These are phyloP conservation scores for Nakazawaea ishiwadae DNA, from an alignment of 805 yeast genomes.

Conservation along the genomic window DNA sequence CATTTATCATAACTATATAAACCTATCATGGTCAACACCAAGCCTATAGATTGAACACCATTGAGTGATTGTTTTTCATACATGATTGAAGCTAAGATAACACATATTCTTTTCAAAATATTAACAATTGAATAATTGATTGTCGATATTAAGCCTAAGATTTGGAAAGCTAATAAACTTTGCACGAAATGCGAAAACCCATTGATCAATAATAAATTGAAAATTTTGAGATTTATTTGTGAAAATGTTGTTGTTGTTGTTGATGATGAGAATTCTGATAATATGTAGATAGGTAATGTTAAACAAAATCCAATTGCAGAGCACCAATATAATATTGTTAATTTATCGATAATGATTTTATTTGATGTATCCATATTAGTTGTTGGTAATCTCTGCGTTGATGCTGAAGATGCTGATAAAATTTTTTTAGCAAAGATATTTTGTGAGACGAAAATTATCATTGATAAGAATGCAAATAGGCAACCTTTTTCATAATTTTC, in stretches of 20 bases:
- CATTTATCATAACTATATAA: slow-evolving; percentile 70
- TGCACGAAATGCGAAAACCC: slow-evolving; percentile 70
- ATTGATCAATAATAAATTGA: slow-evolving; percentile 46
- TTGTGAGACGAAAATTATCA: slow-evolving; percentile 71
- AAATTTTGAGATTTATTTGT: neutral
- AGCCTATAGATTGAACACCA: slow-evolving; percentile 43
- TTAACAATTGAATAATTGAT: slow-evolving; percentile 78
- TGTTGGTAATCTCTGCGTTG: slow-evolving; percentile 15
- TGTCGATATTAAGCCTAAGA: slow-evolving; percentile 67
- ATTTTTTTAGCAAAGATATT: slow-evolving; percentile 77
- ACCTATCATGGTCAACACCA: slow-evolving; percentile 53
- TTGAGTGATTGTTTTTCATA: slow-evolving; percentile 51
- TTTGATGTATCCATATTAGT: no score
- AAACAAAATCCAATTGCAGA: slow-evolving; percentile 62
- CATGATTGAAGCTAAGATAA: slow-evolving; percentile 59
- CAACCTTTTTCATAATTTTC: slow-evolving; percentile 35
- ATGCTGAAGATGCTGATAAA: slow-evolving; percentile 50
- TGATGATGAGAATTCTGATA: slow-evolving; percentile 40
- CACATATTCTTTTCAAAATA: slow-evolving; percentile 67
- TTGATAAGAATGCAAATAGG: slow-evolving; percentile 46
- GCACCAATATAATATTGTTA: slow-evolving; percentile 68
- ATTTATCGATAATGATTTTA: slow-evolving; percentile 46
- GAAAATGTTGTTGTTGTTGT: slow-evolving; percentile 24
- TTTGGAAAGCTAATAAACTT: slow-evolving; percentile 70
- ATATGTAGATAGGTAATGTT: slow-evolving; percentile 63